These are phyloP conservation scores for Solanum arcanum DNA, from an alignment of 257 asterid species.

Conservation along the genomic window DNA sequence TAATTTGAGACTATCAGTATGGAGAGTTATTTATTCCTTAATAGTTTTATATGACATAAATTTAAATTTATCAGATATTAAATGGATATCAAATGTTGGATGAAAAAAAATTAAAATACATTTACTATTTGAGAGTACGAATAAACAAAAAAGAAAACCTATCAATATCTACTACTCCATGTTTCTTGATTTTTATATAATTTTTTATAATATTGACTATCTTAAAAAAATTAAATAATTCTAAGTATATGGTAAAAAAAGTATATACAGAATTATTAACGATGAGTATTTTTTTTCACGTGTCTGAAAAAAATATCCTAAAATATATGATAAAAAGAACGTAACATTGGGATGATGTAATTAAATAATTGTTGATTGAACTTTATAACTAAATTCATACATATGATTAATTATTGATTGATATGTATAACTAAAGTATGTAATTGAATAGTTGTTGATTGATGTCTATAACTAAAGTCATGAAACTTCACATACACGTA, in stretches of 20 bases:
- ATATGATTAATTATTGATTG: background rate
- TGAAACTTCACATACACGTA: background rate
- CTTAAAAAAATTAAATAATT: too few species aligned
- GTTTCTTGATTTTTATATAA: too few species aligned
- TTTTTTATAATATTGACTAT: background rate
- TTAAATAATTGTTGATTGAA: background rate
- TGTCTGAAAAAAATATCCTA: too few species aligned
- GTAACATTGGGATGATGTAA: background rate
- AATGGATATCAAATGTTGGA: accelerated
- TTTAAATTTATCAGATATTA: too few species aligned
- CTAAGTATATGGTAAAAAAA: too few species aligned
- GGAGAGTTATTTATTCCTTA: too few species aligned
- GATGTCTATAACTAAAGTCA: background rate
- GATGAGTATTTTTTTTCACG: too few species aligned
- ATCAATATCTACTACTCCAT: background rate
- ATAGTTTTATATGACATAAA: accelerated
- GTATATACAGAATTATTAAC: too few species aligned
- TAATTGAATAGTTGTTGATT: background rate
- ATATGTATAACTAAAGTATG: background rate
- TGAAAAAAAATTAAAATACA: too few species aligned
- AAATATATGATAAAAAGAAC: background rate
- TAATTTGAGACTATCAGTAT: background rate
- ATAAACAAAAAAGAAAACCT: background rate
- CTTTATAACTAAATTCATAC: background rate
- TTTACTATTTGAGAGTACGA: background rate